Conservation (phyloP, 2,329 filamentous ascomycete species). For the Colletotrichum truncatum region DNA sequence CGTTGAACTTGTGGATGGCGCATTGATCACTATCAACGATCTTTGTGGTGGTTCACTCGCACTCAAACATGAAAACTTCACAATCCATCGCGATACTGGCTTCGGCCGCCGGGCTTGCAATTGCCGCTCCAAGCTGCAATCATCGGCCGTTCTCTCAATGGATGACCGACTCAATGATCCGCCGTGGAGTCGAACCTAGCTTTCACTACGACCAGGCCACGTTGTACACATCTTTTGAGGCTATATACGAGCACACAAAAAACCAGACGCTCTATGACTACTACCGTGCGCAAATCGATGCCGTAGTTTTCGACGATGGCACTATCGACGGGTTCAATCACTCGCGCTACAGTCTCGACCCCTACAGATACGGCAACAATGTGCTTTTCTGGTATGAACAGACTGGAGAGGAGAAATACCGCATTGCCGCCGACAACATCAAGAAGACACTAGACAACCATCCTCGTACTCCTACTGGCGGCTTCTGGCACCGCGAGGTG, state of each 20-base stretch:
- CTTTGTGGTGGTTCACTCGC: too few species aligned
- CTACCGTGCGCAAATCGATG: conserved; percentile 55
- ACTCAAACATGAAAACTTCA: background rate
- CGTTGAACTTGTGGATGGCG: too few species aligned
- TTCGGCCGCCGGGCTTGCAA: background rate
- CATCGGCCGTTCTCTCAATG: conserved; percentile 38
- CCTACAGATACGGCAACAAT: conserved; percentile 63
- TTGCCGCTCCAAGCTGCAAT: background rate
- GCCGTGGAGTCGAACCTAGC: conserved; percentile 46
- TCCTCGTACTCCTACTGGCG: conserved; percentile 58
- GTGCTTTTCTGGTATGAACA: conserved; percentile 58
- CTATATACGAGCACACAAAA: conserved; percentile 51
- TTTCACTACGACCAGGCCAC: conserved; percentile 55
- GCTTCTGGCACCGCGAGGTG: conserved; percentile 61
- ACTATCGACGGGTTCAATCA: conserved; percentile 56
- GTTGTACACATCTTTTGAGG: conserved; percentile 56
- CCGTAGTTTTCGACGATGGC: conserved; percentile 56
- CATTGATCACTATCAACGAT: too few species aligned
- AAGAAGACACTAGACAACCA: conserved; percentile 56
- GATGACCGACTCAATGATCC: conserved; percentile 59
- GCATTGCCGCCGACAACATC: conserved; percentile 55
- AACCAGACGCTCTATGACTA: conserved; percentile 54
- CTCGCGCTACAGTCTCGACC: conserved; percentile 58
- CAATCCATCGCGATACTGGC: background rate
- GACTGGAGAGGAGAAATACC: conserved; percentile 57